phyloP scores from a whole-genome alignment of 2,329 filamentous ascomycete genomes.

The Alternaria burnsii region DNA sequence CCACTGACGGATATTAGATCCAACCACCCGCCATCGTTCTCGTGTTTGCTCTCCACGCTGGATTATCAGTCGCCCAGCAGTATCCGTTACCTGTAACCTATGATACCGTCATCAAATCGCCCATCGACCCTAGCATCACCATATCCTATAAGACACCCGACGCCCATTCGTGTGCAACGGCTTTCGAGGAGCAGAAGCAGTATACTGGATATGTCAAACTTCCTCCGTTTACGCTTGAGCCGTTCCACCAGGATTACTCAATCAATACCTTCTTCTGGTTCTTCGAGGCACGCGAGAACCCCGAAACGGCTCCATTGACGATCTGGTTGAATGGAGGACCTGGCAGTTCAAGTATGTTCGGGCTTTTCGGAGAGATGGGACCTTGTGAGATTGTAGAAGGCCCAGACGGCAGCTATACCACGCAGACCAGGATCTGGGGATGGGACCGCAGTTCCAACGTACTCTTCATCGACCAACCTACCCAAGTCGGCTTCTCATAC shows the following conservation, averaged over 20 bases:
- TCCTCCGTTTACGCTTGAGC: conserved; percentile 59
- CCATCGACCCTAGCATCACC: conserved; percentile 69
- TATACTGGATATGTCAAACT: conserved; percentile 72
- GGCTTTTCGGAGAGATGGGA: conserved; percentile 69
- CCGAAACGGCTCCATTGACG: conserved; percentile 62
- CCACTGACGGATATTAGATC: conserved; percentile 3
- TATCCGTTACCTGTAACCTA: conserved; percentile 52
- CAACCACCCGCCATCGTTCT: conserved; percentile 23
- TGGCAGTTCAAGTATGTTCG: conserved; percentile 70
- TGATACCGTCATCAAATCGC: conserved; percentile 66
- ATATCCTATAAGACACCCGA: conserved; percentile 72
- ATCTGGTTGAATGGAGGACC: conserved; percentile 74
- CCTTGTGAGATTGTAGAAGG: conserved; percentile 55
- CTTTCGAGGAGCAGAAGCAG: conserved; percentile 71
- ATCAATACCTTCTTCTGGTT: conserved; percentile 73
- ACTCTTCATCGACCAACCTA: conserved; percentile 70
- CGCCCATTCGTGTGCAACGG: conserved; percentile 69
- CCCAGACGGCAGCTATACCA: conserved; percentile 60
- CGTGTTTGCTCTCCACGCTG: conserved; percentile 19
- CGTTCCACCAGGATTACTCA: conserved; percentile 62
- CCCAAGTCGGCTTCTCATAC: conserved; percentile 74
- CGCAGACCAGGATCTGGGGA: conserved; percentile 67
- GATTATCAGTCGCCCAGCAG: conserved; percentile 50
- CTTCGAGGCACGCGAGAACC: conserved; percentile 64
- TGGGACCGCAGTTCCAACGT: conserved; percentile 70